Evolutionary conservation across 176 grass and related monocot genomes (phyloP).

Genomic region (Cenchrus americanus): DNA sequence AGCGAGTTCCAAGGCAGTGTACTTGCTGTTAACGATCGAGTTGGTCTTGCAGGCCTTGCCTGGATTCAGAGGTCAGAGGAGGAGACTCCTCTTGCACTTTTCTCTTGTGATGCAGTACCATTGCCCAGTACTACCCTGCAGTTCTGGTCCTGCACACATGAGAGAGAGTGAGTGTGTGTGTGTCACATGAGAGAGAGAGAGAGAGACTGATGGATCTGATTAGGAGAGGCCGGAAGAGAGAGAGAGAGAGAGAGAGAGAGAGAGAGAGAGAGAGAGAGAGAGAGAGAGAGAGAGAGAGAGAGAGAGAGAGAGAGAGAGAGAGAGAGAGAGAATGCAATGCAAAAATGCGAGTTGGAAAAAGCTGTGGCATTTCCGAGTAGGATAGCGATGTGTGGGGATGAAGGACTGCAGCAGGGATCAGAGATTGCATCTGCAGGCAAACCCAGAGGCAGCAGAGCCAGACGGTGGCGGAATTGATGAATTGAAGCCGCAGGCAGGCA

Average conservation of each 20-base stretch:
- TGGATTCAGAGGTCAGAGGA: too few relatives aligned
- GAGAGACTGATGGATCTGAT: slow-evolving; percentile 20
- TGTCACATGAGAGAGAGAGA: not conserved
- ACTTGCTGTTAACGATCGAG: slow-evolving; percentile 14
- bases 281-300: not conserved
- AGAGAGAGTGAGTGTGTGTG: not conserved
- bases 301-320: not conserved
- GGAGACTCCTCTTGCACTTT: too few relatives aligned
- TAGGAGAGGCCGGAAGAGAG: slow-evolving; percentile 2
- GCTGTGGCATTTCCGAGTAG: slow-evolving; percentile 20
- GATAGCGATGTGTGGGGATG: slow-evolving; percentile 42
- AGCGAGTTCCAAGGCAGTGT: slow-evolving; percentile 38
- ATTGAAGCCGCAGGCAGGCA: not conserved
- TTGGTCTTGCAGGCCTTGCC: not conserved
- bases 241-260: not conserved
- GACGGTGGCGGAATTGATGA: not conserved
- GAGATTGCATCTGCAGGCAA: slow-evolving; percentile 56
- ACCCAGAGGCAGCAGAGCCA: not conserved
- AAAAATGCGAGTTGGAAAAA: slow-evolving; percentile 23
- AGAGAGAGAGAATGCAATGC: not conserved
- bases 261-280: slow-evolving; percentile 9
- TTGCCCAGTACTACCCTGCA: not conserved
- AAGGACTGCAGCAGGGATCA: slow-evolving; percentile 12
- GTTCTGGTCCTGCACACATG: not conserved
- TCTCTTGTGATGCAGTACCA: too few relatives aligned